These are phyloP conservation scores for Cercis canadensis DNA, from an alignment of 306 rosid species.

Conservation along the genomic window DNA sequence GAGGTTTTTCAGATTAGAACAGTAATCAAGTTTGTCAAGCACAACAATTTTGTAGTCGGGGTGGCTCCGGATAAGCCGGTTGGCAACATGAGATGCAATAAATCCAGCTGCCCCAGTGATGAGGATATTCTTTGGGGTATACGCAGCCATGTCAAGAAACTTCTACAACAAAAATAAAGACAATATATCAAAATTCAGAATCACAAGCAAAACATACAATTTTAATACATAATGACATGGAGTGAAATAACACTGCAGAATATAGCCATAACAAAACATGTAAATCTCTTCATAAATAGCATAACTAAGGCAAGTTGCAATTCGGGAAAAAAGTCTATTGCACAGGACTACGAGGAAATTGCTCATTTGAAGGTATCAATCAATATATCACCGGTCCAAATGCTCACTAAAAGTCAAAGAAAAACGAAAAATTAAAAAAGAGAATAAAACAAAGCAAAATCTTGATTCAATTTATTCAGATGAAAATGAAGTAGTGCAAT, in stretches of 20 bases:
- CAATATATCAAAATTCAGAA: background rate
- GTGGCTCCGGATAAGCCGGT: conserved; percentile 56
- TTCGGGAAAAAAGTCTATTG: background rate
- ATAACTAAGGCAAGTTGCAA: background rate
- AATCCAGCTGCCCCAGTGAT: conserved; percentile 73
- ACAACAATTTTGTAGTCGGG: conserved; percentile 68
- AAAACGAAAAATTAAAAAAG: conserved; percentile 7
- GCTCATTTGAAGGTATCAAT: background rate
- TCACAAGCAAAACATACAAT: conserved; percentile 12
- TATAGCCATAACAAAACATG: background rate
- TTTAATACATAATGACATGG: background rate
- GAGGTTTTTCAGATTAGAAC: conserved; percentile 66
- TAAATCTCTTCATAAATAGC: background rate
- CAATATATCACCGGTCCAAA: background rate
- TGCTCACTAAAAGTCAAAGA: conserved; percentile 3
- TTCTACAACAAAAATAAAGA: conserved; percentile 27
- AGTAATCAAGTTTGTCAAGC: conserved; percentile 72
- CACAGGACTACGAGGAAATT: background rate
- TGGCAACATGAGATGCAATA: conserved; percentile 70
- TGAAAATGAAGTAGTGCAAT: background rate
- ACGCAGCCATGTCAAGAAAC: conserved; percentile 47
- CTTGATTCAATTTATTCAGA: background rate
- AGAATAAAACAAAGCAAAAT: background rate
- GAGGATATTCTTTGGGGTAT: conserved; percentile 69
- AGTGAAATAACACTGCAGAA: background rate